Evolutionary conservation across 108 stramenopile genomes (phyloP).

Genomic region (Fistulifera solaris): DNA sequence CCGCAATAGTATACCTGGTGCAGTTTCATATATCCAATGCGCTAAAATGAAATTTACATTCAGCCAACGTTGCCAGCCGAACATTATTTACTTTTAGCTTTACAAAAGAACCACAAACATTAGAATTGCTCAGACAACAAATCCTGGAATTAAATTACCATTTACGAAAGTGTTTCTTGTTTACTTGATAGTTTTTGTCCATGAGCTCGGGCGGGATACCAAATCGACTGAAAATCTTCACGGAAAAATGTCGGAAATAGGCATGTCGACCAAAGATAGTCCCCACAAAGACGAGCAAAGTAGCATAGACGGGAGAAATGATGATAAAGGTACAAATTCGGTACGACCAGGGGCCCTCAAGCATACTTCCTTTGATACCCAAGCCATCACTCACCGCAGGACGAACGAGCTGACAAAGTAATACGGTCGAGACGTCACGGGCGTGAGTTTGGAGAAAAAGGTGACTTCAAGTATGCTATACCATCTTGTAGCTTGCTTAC

Average conservation of each 20-base stretch:
- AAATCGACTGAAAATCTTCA: slow-evolving; percentile 82
- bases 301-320: slow-evolving; percentile 81
- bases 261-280: slow-evolving; percentile 77
- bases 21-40: too few species aligned
- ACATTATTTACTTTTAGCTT: too few species aligned
- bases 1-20: too few species aligned
- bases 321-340: slow-evolving; percentile 73
- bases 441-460: too few species aligned
- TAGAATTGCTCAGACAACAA: too few species aligned
- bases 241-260: slow-evolving; percentile 82
- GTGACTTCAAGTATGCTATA: too few species aligned
- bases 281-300: slow-evolving; percentile 60
- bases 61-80: too few species aligned
- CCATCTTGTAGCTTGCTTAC: too few species aligned
- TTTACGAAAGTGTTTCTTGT: slow-evolving; percentile 69
- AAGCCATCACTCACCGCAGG: slow-evolving; percentile 67
- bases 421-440: not conserved
- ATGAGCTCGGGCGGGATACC: slow-evolving; percentile 80
- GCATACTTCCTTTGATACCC: slow-evolving; percentile 59
- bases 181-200: slow-evolving; percentile 50
- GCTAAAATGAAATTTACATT: too few species aligned
- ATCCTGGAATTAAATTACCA: slow-evolving; percentile 27
- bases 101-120: too few species aligned
- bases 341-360: slow-evolving; percentile 82
- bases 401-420: slow-evolving; percentile 23